Percentiles rank a stretch among this genome's conserved stretches.
Evolutionary conservation across 768 basidiomycete species (phyloP).

Genomic region (Boletus reticulatus): DNA sequence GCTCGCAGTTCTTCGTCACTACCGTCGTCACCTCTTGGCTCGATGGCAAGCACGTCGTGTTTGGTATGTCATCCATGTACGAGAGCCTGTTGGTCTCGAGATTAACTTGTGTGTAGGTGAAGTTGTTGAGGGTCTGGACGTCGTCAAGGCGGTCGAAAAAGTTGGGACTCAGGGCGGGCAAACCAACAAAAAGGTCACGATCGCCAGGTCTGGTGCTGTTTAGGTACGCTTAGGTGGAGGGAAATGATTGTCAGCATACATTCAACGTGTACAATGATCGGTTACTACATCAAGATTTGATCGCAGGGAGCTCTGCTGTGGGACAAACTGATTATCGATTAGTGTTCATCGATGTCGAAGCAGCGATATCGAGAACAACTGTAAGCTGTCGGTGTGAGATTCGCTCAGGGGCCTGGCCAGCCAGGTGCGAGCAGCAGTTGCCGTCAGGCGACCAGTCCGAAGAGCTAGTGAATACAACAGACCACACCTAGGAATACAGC

Average conservation of each 20-base stretch:
- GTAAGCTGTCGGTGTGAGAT: too few relatives aligned
- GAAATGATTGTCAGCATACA: not conserved
- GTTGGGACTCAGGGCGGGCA: not conserved
- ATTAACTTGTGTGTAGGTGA: not conserved
- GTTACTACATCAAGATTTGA: too few relatives aligned
- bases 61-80: constrained; percentile 4
- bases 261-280: too few relatives aligned
- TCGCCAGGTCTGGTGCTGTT: not conserved
- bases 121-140: not conserved
- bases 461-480: too few relatives aligned
- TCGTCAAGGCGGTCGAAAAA: not conserved
- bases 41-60: constrained; percentile 14
- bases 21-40: constrained; percentile 55
- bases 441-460: too few relatives aligned
- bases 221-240: not conserved
- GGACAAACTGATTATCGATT: too few relatives aligned
- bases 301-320: too few relatives aligned
- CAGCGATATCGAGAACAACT: too few relatives aligned
- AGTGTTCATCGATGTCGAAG: too few relatives aligned
- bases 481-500: too few relatives aligned
- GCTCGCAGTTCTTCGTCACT: constrained; percentile 90
- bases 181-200: not conserved
- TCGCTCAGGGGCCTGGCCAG: too few relatives aligned
- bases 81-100: not conserved
- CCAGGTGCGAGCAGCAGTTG: too few relatives aligned